Evolutionary conservation across 129 eudicot genomes (phyloP).

Genomic region (Flaveria brownii): DNA sequence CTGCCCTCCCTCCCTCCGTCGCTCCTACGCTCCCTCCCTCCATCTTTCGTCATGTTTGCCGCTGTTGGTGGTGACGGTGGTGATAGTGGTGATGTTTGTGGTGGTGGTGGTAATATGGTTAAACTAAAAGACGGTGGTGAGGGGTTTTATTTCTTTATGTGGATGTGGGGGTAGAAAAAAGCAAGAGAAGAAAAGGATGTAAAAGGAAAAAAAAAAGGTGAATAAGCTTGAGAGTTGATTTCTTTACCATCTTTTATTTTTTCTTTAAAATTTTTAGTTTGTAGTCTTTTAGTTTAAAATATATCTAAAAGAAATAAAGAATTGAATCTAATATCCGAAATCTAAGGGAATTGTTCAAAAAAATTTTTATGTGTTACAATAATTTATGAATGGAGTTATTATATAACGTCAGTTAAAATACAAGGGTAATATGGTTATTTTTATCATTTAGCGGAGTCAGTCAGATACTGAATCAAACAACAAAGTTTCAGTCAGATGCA

Average conservation of each 20-base stretch:
- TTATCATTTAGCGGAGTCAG: too few relatives aligned
- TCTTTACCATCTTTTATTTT: conserved; percentile 46
- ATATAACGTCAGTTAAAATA: too few relatives aligned
- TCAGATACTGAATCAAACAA: too few relatives aligned
- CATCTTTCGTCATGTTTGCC: too few relatives aligned
- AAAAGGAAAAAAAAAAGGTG: conserved; percentile 39
- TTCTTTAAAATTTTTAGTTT: conserved; percentile 26
- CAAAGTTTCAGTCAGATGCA: too few relatives aligned
- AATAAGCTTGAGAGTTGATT: conserved; percentile 44
- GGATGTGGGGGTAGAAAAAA: conserved; percentile 79
- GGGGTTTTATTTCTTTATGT: conserved; percentile 44
- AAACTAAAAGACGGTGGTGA: neutral
- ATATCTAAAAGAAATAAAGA: conserved; percentile 21
- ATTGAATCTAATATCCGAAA: conserved; percentile 34
- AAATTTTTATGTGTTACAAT: too few relatives aligned
- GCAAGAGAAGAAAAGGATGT: conserved; percentile 39
- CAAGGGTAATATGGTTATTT: too few relatives aligned
- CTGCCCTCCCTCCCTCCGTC: too few relatives aligned
- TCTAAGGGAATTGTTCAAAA: conserved; percentile 26
- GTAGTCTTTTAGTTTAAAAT: neutral
- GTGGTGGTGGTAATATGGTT: neutral
- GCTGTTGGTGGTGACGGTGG: too few relatives aligned
- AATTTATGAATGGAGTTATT: too few relatives aligned
- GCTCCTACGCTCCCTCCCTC: too few relatives aligned
- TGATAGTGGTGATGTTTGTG: neutral